phyloP scores from a whole-genome alignment of 2,329 filamentous ascomycete genomes.

The Fusarium keratoplasticum region DNA sequence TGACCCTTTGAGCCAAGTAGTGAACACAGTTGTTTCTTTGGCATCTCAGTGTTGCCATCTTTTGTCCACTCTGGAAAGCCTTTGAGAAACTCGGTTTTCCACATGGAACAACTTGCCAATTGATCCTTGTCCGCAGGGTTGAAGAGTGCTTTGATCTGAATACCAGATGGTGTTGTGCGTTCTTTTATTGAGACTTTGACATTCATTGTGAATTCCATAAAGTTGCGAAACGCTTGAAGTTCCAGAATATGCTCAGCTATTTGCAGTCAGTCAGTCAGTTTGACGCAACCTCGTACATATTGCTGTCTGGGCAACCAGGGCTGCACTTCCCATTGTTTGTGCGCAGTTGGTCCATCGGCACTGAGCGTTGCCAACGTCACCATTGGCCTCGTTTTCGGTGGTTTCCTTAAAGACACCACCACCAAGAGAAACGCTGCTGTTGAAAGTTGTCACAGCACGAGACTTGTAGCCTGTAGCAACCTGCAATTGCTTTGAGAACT shows the following conservation, averaged over 20 bases:
- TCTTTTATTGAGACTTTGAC: no score
- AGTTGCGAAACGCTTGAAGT: constrained; percentile 1
- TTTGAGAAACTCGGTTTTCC: no score
- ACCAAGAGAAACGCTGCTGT: background rate
- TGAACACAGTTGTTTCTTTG: background rate
- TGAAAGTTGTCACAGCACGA: background rate
- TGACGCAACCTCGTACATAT: no score
- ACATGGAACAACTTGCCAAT: no score
- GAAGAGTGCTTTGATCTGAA: no score
- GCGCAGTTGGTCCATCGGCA: background rate
- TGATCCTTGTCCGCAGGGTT: no score
- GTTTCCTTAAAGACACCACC: background rate
- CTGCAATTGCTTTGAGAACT: background rate
- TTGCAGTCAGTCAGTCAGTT: background rate
- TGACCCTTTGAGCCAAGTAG: background rate
- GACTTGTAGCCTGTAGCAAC: background rate
- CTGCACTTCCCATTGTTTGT: no score
- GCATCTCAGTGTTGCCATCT: background rate
- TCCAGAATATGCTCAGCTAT: constrained; percentile 11
- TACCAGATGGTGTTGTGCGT: no score
- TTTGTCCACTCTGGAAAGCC: no score
- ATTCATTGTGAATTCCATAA: constrained; percentile 1
- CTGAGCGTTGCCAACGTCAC: background rate
- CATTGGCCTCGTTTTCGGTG: background rate
- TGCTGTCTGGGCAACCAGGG: no score